These are phyloP conservation scores for Talaromyces sp. DNA, from an alignment of 2,329 filamentous ascomycete genomes.

Conservation along the genomic window DNA sequence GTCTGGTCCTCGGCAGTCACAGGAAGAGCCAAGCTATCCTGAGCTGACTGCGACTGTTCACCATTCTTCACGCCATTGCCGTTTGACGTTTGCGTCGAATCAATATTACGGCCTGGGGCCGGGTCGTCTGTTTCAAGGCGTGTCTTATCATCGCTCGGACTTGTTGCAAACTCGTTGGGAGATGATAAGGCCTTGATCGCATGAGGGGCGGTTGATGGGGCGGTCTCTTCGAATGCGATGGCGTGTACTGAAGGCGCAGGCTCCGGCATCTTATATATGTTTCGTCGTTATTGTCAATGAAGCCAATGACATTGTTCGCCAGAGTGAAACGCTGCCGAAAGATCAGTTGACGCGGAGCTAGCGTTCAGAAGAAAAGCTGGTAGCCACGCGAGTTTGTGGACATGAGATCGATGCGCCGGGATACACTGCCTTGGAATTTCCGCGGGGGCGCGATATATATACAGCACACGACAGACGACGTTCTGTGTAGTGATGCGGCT, in stretches of 20 bases:
- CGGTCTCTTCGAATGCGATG: slow-evolving; percentile 29
- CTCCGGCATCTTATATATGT: slow-evolving; percentile 25
- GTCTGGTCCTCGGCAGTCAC: slow-evolving; percentile 24
- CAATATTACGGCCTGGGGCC: not conserved
- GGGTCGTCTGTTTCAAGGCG: not conserved
- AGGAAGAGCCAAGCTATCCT: slow-evolving; percentile 18
- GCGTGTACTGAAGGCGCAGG: slow-evolving; percentile 26
- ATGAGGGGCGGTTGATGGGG: slow-evolving; percentile 27
- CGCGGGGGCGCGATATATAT: not conserved
- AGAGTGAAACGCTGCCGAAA: not conserved
- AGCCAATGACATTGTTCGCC: not conserved
- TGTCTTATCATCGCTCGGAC: not conserved
- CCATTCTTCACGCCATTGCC: not conserved
- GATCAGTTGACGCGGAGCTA: not conserved
- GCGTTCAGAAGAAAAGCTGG: not conserved
- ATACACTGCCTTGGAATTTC: not conserved
- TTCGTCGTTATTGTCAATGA: not conserved
- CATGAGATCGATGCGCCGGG: not conserved
- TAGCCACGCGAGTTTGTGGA: not conserved
- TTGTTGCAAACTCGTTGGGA: slow-evolving; percentile 24
- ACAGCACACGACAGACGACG: not conserved
- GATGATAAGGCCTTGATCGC: slow-evolving; percentile 30
- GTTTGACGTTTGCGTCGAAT: slow-evolving; percentile 22
- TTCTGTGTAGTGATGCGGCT: not conserved
- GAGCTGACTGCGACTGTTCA: not conserved